Percentiles rank a stretch among this genome's conserved stretches.
Conservation (phyloP, 2,329 filamentous ascomycete species). For the Xylariaceae sp. region DNA sequence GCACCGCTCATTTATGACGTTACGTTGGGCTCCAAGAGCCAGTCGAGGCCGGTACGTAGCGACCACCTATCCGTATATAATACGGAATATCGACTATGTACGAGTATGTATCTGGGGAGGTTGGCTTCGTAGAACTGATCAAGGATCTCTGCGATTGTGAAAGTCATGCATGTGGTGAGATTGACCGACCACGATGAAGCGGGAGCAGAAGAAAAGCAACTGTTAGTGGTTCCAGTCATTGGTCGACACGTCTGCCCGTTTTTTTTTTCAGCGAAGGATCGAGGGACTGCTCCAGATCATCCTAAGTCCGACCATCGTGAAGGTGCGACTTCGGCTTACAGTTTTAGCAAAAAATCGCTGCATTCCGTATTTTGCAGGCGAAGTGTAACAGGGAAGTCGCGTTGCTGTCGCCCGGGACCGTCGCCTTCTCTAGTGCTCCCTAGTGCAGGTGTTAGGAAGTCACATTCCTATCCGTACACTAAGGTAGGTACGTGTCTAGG, state of each 20-base stretch:
- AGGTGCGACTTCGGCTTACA: slow-evolving; percentile 19
- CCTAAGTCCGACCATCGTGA: background rate
- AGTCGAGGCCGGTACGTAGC: slow-evolving; percentile 3
- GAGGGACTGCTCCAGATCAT: slow-evolving; percentile 13
- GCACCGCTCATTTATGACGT: slow-evolving; percentile 17
- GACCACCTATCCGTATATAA: background rate
- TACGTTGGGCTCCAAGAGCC: slow-evolving; percentile 19
- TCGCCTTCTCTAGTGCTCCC: no score
- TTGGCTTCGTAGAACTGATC: no score
- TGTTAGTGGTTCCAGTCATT: slow-evolving; percentile 11
- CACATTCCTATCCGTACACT: no score
- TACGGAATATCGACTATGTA: background rate
- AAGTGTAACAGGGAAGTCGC: background rate
- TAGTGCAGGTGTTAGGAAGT: no score
- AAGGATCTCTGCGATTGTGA: slow-evolving; percentile 13
- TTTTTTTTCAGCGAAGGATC: background rate
- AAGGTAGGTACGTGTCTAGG: no score
- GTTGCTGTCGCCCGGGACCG: no score
- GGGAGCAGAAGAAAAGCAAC: background rate
- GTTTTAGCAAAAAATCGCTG: background rate
- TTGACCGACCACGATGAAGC: slow-evolving; percentile 8
- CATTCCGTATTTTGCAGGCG: background rate
- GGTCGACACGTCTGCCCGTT: slow-evolving; percentile 17
- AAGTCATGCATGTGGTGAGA: slow-evolving; percentile 14
- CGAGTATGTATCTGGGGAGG: no score